Base-by-base conservation (phyloP, 1,139 yeast species). In the Arxiozyma heterogenica region DNA sequence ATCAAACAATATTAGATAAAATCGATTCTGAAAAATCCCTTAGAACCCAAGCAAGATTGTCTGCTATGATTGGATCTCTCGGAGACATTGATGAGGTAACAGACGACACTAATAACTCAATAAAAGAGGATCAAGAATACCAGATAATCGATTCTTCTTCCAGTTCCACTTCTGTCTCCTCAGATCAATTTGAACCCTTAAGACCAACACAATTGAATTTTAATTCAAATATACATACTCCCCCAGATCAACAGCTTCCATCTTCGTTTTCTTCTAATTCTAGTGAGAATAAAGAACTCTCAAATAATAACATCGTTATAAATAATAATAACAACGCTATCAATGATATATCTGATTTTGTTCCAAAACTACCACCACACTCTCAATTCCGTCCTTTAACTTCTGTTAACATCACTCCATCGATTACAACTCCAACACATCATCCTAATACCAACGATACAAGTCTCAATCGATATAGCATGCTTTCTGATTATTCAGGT, bases 401-500 rank as follows among this genome's bases (percentile, higher is more conserved):
- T 34, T 34, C 39, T 34, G n/a, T 34, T 34, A 34, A 34, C 6
- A 34, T 17, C 15, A 34, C 39, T 8, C 39, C 39, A 12, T 34
- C 39, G 17, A 30, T 41, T 21, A 30, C 51, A 21, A 17, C 23
- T 4, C 42, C 41, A 9, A 42, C 22, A 15, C 12, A 49, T 9
- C n/a, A 44, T 42, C 30, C 27, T 42, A 30, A 20, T 42, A 15
- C 21, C 18, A 42, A 25, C 21, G 68, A 44, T 20, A 46, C 20
- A 12, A 51, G 39, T 38, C 5, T 34, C 3, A 71, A 71, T 46
- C 66, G 79, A 60, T 61, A 67, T 18, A 76, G 80, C 6, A 61
- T 72, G 57, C 58, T 74, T 47, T 76, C 80, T 0, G 73, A 72
- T 38, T 77, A 77, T 60, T 72, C 79, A 0, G 79, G 78, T 11